Evolutionary conservation across 805 yeast genomes (phyloP), one percentile per base, ranked within the genome.

Genomic region (Zygosaccharomyces rouxii): DNA sequence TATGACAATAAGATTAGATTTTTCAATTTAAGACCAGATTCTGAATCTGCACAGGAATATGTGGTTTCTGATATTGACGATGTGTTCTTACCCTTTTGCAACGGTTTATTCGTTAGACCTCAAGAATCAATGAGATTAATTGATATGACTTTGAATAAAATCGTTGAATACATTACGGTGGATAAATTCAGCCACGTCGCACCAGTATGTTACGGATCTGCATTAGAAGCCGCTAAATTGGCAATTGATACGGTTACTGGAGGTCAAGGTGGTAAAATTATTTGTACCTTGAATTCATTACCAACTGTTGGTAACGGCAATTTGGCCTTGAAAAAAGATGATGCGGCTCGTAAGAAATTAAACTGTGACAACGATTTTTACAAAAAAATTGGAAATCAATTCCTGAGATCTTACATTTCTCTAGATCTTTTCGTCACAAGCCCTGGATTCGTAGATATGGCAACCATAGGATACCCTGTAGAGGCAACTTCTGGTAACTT

Each of bases 221-320:
- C 95, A 0, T 66, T 89, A 29, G 73, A 81, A 47, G 80, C 84
- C 2, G 92, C 95, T 0, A 69, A 74, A 56, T 61, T 78, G 45
- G 82, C 89, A 5, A 70, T 89, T 23, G 75, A 75, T 38, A 67
- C 70, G 19, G 75, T 75, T 29, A 64, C 72, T 5, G 57, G 57
- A 3, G 63, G 69, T 1, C 96, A 94, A 7, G 94, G 94, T 52
- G 99, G 98, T 51, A 86, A 90, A 57, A 81, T 92, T 29, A 77
- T 84, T 19, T 76, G 86, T 0, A 66, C 86, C 3, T 68, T 90
- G 37, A 75, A 87, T 2, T 70, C 82, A 1, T 65, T 89, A 35
- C 97, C 99, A 5, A 76, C 87, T 0, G 76, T 81, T 76, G 96
- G 96, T 0, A 84, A 89, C 0, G 97, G 97, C 3, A 72, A 76